Conservation (phyloP, 768 basidiomycete species). For the Tricholoma matsutake region DNA sequence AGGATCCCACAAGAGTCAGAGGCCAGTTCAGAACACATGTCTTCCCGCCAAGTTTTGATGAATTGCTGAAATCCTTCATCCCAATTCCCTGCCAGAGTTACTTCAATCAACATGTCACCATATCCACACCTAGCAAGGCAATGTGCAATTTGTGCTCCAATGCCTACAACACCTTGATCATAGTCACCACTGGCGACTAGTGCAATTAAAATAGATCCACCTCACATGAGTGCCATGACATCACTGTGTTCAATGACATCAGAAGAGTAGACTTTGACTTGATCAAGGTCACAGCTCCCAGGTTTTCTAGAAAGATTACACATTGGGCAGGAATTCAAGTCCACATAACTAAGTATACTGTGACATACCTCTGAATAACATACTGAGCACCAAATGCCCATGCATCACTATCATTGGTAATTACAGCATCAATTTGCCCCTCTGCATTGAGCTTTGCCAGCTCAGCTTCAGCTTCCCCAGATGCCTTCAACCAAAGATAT, state of each 20-base stretch:
- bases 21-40: too few relatives aligned
- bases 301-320: not conserved
- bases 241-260: conserved; percentile 1
- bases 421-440: conserved; percentile 41
- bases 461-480: conserved; percentile 57
- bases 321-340: not conserved
- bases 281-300: not conserved
- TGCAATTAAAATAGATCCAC: conserved; percentile 57
- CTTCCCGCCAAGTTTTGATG: too few relatives aligned
- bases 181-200: conserved; percentile 69
- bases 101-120: conserved; percentile 42
- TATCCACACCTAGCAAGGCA: conserved; percentile 59
- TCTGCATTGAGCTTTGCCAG: conserved; percentile 39
- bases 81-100: not conserved
- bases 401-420: conserved; percentile 46
- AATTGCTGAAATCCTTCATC: too few relatives aligned
- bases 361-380: conserved; percentile 37
- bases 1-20: too few relatives aligned
- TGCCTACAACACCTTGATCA: conserved; percentile 45
- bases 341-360: not conserved
- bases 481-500: conserved; percentile 28
- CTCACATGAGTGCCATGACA: conserved; percentile 8
- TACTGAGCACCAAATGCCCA: conserved; percentile 43
- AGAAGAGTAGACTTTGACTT: conserved; percentile 1
- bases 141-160: conserved; percentile 50